These are phyloP conservation scores for Davidsoniella eucalypti DNA, from an alignment of 2,329 filamentous ascomycete genomes.

Conservation along the genomic window DNA sequence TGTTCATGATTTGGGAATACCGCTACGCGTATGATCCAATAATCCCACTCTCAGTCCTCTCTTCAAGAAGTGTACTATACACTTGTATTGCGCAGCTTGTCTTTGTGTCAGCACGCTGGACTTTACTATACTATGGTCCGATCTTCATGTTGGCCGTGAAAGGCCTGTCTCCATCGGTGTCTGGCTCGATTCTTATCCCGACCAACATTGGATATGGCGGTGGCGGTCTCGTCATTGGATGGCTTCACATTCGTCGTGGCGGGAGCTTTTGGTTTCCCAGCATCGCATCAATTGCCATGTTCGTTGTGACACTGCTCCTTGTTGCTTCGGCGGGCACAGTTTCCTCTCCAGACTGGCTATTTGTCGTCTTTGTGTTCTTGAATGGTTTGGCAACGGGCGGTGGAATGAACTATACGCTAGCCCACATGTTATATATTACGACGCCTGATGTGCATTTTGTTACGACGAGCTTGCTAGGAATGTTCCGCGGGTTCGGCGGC, in stretches of 20 bases:
- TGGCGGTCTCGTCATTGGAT: constrained; percentile 57
- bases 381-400: constrained; percentile 62
- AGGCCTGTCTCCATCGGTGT: constrained; percentile 49
- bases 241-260: constrained; percentile 55
- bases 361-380: constrained; percentile 44
- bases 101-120: constrained; percentile 70
- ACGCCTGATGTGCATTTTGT: constrained; percentile 52
- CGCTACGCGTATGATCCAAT: constrained; percentile 51
- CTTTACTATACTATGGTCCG: constrained; percentile 64
- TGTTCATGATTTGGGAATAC: constrained; percentile 48
- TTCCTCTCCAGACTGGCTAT: constrained; percentile 31
- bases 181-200: constrained; percentile 62
- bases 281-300: constrained; percentile 43
- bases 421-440: constrained; percentile 62
- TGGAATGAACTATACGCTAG: constrained; percentile 63
- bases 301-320: constrained; percentile 40
- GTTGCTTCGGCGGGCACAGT: constrained; percentile 40
- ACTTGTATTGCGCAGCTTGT: constrained; percentile 60
- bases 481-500: constrained; percentile 67
- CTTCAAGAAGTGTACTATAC: constrained; percentile 52
- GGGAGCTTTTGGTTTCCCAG: constrained; percentile 57
- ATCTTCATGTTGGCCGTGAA: constrained; percentile 65
- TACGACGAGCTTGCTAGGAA: constrained; percentile 57
- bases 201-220: constrained; percentile 66
- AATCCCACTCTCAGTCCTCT: constrained; percentile 54